Percentiles rank a stretch among this genome's conserved stretches.
Conservation (phyloP, 2,329 filamentous ascomycete species). For the Ophiostoma pallidulum region DNA sequence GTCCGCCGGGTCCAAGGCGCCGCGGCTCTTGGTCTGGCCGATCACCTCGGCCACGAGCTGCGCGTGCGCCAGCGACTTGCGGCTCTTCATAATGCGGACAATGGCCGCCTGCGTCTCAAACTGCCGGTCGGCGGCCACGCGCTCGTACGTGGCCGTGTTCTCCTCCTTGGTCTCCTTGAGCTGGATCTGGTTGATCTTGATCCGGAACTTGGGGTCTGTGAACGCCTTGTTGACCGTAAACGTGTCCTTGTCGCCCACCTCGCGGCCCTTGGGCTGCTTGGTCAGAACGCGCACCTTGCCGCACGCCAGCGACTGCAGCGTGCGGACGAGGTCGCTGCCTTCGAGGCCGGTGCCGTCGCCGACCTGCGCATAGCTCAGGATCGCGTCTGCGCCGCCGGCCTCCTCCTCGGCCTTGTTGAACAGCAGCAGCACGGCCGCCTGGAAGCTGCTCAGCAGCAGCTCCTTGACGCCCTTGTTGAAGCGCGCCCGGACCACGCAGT, state of each 20-base stretch:
- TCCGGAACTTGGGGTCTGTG: constrained; percentile 69
- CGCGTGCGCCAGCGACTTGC: constrained; percentile 78
- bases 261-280: constrained; percentile 77
- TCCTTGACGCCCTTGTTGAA: constrained; percentile 81
- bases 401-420: constrained; percentile 59
- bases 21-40: constrained; percentile 75
- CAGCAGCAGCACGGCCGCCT: constrained; percentile 79
- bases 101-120: constrained; percentile 97
- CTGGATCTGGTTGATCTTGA: constrained; percentile 99
- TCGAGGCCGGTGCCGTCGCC: constrained; percentile 63
- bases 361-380: constrained; percentile 68
- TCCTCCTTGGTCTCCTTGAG: constrained; percentile 92
- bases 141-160: constrained; percentile 87
- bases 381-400: constrained; percentile 32
- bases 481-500: constrained; percentile 72
- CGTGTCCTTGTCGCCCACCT: constrained; percentile 68
- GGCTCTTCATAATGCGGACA: constrained; percentile 91
- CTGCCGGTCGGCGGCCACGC: constrained; percentile 79
- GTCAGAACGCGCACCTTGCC: constrained; percentile 74
- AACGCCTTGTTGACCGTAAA: constrained; percentile 78
- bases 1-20: constrained; percentile 72
- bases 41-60: constrained; percentile 89
- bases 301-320: constrained; percentile 89
- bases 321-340: constrained; percentile 73
- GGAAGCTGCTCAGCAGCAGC: constrained; percentile 81